These are phyloP conservation scores for Botryotinia calthae DNA, from an alignment of 2,329 filamentous ascomycete genomes.

Conservation along the genomic window DNA sequence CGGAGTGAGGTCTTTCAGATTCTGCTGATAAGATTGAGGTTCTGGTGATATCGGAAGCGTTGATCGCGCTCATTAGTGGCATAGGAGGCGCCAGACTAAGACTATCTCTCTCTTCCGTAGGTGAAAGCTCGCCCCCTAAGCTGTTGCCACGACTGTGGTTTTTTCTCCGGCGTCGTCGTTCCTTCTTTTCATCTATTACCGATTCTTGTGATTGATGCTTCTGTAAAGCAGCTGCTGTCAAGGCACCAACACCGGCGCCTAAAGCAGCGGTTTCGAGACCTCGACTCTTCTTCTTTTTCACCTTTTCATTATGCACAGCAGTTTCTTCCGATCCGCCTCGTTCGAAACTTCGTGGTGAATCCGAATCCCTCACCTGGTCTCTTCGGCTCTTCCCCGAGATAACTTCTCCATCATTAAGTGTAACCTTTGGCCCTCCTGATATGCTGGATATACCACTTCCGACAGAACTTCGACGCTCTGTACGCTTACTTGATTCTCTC, in stretches of 20 bases:
- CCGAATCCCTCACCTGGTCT: conserved; percentile 39
- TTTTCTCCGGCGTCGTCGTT: conserved; percentile 42
- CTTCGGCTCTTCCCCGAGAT: conserved; percentile 54
- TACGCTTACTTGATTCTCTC: conserved; percentile 78
- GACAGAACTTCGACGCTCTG: conserved; percentile 36
- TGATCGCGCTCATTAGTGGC: conserved; percentile 83
- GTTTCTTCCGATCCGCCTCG: conserved; percentile 48
- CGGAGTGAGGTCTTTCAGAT: conserved; percentile 61
- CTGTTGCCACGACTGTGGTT: conserved; percentile 47
- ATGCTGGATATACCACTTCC: conserved; percentile 54
- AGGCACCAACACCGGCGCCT: conserved; percentile 48
- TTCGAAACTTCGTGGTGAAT: conserved; percentile 37
- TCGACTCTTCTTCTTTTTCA: conserved; percentile 37
- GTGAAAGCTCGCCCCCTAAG: conserved; percentile 41
- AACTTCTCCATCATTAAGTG: conserved; percentile 56
- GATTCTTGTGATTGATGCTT: conserved; percentile 64
- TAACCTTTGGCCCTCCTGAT: conserved; percentile 55
- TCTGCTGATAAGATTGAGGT: conserved; percentile 82
- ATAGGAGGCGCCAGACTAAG: conserved; percentile 68
- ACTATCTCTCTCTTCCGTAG: conserved; percentile 47
- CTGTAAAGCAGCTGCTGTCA: conserved; percentile 61
- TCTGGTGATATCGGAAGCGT: conserved; percentile 82
- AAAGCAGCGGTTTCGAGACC: conserved; percentile 33
- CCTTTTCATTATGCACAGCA: conserved; percentile 49
- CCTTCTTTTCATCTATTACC: conserved; percentile 47